Base-by-base conservation (phyloP, 306 rosid genomes). In the Abrus precatorius region DNA sequence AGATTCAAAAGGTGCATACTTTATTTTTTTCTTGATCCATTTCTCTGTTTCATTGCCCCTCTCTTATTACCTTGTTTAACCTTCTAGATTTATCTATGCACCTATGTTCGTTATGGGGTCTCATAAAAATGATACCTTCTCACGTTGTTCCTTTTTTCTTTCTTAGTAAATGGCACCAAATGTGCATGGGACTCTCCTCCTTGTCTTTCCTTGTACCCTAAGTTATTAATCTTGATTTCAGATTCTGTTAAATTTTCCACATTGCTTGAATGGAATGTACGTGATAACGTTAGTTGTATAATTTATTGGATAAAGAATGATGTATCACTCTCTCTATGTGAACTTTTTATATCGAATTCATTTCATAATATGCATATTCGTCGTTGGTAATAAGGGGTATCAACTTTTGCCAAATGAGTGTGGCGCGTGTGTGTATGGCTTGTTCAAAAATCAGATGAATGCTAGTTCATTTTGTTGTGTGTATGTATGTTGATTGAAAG, bases 1-100 rank as follows among this genome's bases (percentile, higher is more conserved):
- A 75, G 77, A 90, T 88, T 81, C 92, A 88, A 70, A 76, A 83
- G 92, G 94, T 88, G 29, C 75, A 12, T 53, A 44, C 61, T 38
- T 56, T 86, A 20, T 20, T 67, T 80, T 43, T 48, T 53, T 3
- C 55, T 28, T 27, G 0, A 65, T 6, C 40, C 73, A 57, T 65
- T 64, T 65, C 49, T 68, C 74, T 79, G 60, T 57, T 80, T 33
- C 75, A 43, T 83, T 40, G 7, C 33, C 4, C 6, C 29, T 47
- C 3, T 30, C 62, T 11, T 41, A n/a, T 60, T 54, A 13, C 36
- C 9, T 63, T 56, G 53, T 75, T 71, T 78, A 7, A 28, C 5
- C 1, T 40, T 52, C 33, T 53, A 2, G 0, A 71, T 76, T 69
- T 7, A 7, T 77, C 7, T 62, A 0, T 29, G n/a, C 43, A 12